A percentile compares a stretch with the other conserved stretches of the same genome.
Conservation (phyloP, 148 eudicot genomes). For the Rhododendron ovatum region DNA sequence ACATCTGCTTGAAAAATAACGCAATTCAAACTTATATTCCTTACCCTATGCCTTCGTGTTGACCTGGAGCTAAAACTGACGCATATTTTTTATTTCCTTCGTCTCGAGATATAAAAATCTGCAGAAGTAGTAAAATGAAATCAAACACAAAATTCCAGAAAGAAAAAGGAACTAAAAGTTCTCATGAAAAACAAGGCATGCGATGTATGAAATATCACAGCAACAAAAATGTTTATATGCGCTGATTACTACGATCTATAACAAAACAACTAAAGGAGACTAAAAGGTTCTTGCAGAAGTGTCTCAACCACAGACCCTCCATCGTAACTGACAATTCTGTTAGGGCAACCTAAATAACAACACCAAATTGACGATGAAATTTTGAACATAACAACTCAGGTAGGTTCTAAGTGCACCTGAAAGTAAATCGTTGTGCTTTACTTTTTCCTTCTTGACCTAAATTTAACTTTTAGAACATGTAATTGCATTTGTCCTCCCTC, state of each 20-base stretch:
- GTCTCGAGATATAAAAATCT: constrained; percentile 95
- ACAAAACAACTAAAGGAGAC: not conserved
- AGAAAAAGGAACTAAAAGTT: not conserved
- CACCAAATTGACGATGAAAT: not conserved
- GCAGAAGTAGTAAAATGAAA: constrained; percentile 16
- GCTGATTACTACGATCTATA: not conserved
- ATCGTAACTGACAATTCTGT: not conserved
- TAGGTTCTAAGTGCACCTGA: not conserved
- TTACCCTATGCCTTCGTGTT: constrained; percentile 88
- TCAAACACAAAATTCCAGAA: not conserved
- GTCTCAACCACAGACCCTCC: not conserved
- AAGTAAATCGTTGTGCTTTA: not conserved
- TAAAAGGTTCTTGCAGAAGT: not conserved
- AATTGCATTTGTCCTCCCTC: not conserved
- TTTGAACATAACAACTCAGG: constrained; percentile 1
- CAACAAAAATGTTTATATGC: not conserved
- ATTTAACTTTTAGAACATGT: not conserved
- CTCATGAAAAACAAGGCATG: not conserved
- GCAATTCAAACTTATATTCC: constrained; percentile 13
- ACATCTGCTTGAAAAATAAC: not conserved
- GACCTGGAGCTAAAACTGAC: constrained; percentile 93
- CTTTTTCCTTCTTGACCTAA: not conserved
- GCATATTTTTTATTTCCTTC: constrained; percentile 79
- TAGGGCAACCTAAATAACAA: not conserved
- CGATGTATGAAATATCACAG: not conserved